Evolutionary conservation across 2,329 filamentous ascomycete species (phyloP), one percentile per base, ranked within the genome.

Genomic region (Aspergillus sp.): DNA sequence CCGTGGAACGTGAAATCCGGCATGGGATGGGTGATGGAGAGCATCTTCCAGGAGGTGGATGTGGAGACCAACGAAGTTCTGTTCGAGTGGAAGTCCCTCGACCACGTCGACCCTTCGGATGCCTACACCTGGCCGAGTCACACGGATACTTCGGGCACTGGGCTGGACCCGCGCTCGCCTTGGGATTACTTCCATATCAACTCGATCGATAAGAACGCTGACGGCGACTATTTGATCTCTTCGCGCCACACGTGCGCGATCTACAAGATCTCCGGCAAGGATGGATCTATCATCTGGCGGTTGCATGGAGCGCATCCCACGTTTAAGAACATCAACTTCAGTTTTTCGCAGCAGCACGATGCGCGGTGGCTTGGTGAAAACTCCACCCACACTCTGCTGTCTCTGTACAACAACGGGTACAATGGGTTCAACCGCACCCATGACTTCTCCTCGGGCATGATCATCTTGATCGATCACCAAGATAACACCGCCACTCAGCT

Each of bases 11-110:
- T 78, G 54, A 71, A 74, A 51, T 70, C 74, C 7, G 80, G 81
- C 4, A 74, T 83, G 61, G 81, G 81, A 1, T 84, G 80, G 80
- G 69, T 84, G 38, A 80, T 83, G 64, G 79, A 84, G 68, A 81
- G 81, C 57, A 74, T 83, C 2, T 84, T 84, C 61, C 82, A 84
- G 67, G 82, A 84, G 67, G 73, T 84, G 7, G 79, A 84, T 17
- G 76, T 84, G 39, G 79, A 82, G 55, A 82, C 79, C 7, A 78
- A 76, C 28, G 69, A 73, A 57, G 74, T 82, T 28, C 43, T 82
- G 4, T 83, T 83, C 58, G 80, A 83, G 63, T 83, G 81, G 81
- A 76, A 78, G 30, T 80, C 79, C 21, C 72, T 82, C 36, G 80
- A 82, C 63, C 80, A 83, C 67, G 74, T 83, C 47, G 78, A 81